A percentile compares a stretch with the other conserved stretches of the same genome.
Evolutionary conservation across 2,329 filamentous ascomycete species (phyloP).

Genomic region (Grosmannia huntii): DNA sequence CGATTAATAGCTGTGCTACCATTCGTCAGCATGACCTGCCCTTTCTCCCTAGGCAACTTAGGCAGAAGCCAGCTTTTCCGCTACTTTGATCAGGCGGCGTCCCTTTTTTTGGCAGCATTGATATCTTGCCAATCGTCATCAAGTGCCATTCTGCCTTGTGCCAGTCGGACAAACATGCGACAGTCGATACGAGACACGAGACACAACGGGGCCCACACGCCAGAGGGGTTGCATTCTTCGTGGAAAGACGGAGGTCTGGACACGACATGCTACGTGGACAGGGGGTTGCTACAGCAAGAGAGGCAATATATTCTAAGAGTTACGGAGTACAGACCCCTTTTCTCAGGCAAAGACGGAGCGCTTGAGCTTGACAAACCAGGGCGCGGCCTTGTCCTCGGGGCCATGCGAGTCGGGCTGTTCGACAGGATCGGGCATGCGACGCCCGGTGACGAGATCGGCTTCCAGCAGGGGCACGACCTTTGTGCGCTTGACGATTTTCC

Average conservation of each 20-base stretch:
- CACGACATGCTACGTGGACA: too few species aligned
- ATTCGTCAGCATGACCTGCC: too few species aligned
- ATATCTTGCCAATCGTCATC: not conserved
- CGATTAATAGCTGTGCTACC: too few species aligned
- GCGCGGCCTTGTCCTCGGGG: not conserved
- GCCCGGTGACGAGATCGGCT: conserved; percentile 39
- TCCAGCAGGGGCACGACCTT: conserved; percentile 34
- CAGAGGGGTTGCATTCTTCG: too few species aligned
- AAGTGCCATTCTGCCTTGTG: not conserved
- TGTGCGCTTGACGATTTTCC: conserved; percentile 40
- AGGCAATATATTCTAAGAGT: too few species aligned
- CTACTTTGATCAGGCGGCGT: not conserved
- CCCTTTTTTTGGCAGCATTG: not conserved
- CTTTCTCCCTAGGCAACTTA: not conserved
- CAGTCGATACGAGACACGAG: too few species aligned
- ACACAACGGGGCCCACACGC: too few species aligned
- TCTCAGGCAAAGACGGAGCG: not conserved
- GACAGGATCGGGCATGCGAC: conserved; percentile 23
- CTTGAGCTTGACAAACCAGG: conserved; percentile 1
- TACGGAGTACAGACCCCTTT: too few species aligned
- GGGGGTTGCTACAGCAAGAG: too few species aligned
- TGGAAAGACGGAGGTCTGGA: too few species aligned
- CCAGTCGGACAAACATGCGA: not conserved
- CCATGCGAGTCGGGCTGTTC: not conserved
- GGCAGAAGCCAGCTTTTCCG: not conserved